These are phyloP conservation scores for Paraphoma chrysanthemicola DNA, from an alignment of 2,329 filamentous ascomycete species.

Conservation along the genomic window DNA sequence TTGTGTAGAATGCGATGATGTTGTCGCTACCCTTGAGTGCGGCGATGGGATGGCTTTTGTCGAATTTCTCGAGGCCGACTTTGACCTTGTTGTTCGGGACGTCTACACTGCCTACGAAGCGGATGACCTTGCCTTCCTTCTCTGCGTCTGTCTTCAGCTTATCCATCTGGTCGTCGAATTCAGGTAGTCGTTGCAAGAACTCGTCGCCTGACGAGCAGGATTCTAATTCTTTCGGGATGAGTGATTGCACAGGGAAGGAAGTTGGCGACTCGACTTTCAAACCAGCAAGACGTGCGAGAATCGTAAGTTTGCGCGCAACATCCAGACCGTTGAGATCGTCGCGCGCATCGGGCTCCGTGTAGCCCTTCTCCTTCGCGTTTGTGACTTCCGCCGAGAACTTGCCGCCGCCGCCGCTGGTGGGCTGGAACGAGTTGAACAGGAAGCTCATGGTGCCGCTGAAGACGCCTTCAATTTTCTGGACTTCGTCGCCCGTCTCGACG, in stretches of 20 bases:
- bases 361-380: slow-evolving; percentile 91
- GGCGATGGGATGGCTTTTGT: slow-evolving; percentile 88
- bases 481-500: slow-evolving; percentile 90
- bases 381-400: slow-evolving; percentile 91
- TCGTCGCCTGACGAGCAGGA: slow-evolving; percentile 78
- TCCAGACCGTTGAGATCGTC: slow-evolving; percentile 89
- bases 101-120: slow-evolving; percentile 94
- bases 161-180: slow-evolving; percentile 91
- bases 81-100: slow-evolving; percentile 81
- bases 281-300: slow-evolving; percentile 85
- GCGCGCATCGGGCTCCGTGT: slow-evolving; percentile 86
- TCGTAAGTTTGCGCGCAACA: slow-evolving; percentile 95
- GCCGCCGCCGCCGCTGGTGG: slow-evolving; percentile 75
- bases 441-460: slow-evolving; percentile 99
- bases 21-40: slow-evolving; percentile 97
- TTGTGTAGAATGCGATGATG: slow-evolving; percentile 98
- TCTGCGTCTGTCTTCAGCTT: slow-evolving; percentile 83
- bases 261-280: slow-evolving; percentile 82
- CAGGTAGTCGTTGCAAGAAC: slow-evolving; percentile 80
- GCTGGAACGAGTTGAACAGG: slow-evolving; percentile 96
- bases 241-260: slow-evolving; percentile 89
- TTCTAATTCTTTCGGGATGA: slow-evolving; percentile 89
- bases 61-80: slow-evolving; percentile 86
- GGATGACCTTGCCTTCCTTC: slow-evolving; percentile 86
- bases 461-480: slow-evolving; percentile 93